These are phyloP conservation scores for Dactylonectria macrodidyma DNA, from an alignment of 2,329 filamentous ascomycete genomes.

Conservation along the genomic window DNA sequence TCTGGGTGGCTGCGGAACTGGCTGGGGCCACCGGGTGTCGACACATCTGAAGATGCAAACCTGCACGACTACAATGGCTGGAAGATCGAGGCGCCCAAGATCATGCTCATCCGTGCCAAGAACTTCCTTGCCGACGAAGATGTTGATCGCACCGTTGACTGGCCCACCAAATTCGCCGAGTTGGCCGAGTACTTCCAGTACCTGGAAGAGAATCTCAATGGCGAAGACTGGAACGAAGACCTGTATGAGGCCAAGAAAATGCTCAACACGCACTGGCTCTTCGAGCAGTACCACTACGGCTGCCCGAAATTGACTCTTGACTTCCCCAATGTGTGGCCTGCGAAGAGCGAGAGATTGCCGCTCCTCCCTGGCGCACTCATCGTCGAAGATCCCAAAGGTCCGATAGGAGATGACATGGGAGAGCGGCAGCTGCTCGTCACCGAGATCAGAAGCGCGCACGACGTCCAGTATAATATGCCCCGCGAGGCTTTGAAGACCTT, in stretches of 20 bases:
- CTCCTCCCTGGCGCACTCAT: conserved; percentile 38
- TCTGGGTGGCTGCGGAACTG: conserved; percentile 21
- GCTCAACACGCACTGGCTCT: conserved; percentile 53
- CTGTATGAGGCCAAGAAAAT: conserved; percentile 52
- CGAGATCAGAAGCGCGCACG: conserved; percentile 33
- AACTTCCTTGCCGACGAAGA: conserved; percentile 68
- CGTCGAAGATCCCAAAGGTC: background rate
- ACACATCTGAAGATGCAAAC: conserved; percentile 6
- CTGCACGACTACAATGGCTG: conserved; percentile 53
- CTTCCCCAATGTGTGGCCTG: conserved; percentile 39
- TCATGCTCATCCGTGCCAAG: conserved; percentile 51
- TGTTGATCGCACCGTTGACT: conserved; percentile 57
- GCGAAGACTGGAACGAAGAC: conserved; percentile 49
- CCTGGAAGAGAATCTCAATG: conserved; percentile 44
- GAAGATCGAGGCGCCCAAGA: conserved; percentile 51
- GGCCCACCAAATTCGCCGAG: conserved; percentile 55
- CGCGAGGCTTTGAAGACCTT: conserved; percentile 30
- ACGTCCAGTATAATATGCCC: conserved; percentile 46
- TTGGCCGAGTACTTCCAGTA: conserved; percentile 58
- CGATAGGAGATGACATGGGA: conserved; percentile 21
- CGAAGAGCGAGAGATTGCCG: conserved; percentile 47
- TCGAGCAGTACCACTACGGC: conserved; percentile 55
- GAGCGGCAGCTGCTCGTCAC: conserved; percentile 37
- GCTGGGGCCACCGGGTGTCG: background rate
- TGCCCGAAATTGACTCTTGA: conserved; percentile 44